These are phyloP conservation scores for Parasitella parasitica DNA, from an alignment of 371 early-diverging fungal species.

Conservation along the genomic window DNA sequence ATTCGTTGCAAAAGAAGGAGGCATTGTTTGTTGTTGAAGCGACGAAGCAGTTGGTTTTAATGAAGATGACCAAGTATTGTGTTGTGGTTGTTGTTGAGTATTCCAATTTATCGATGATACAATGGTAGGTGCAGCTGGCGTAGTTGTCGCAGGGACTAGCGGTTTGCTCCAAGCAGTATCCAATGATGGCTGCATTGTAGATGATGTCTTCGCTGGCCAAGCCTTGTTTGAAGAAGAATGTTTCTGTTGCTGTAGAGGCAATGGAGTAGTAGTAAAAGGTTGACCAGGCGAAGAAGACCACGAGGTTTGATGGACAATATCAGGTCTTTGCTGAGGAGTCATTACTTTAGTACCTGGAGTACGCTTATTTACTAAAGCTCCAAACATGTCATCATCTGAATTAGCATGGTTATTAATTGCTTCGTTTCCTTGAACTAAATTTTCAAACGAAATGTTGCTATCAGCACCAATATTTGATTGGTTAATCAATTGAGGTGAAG, in stretches of 20 bases:
- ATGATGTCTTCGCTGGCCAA: not conserved
- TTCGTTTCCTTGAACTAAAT: slow-evolving; percentile 32
- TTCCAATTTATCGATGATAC: not conserved
- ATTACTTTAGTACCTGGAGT: not conserved
- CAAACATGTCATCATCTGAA: slow-evolving; percentile 22
- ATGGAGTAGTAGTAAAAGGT: not conserved
- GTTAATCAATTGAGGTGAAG: slow-evolving; percentile 7
- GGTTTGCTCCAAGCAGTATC: not conserved
- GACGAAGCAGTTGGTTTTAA: not conserved
- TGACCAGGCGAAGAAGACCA: slow-evolving; percentile 2
- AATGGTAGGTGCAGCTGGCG: not conserved
- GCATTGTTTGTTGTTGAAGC: not conserved
- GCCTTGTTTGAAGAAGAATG: not conserved
- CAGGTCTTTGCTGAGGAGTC: slow-evolving; percentile 1
- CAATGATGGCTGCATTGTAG: not conserved
- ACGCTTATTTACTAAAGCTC: not conserved
- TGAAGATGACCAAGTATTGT: not conserved
- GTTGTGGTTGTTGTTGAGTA: not conserved
- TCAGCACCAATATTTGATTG: slow-evolving; percentile 4
- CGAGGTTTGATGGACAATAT: not conserved
- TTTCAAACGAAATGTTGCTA: slow-evolving; percentile 33
- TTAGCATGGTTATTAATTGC: not conserved
- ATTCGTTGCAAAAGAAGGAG: slow-evolving; percentile 1
- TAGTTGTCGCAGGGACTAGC: not conserved
- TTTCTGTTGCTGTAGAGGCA: not conserved